phyloP scores from a whole-genome alignment of 306 rosid species.

The Ochetophila trinervis region DNA sequence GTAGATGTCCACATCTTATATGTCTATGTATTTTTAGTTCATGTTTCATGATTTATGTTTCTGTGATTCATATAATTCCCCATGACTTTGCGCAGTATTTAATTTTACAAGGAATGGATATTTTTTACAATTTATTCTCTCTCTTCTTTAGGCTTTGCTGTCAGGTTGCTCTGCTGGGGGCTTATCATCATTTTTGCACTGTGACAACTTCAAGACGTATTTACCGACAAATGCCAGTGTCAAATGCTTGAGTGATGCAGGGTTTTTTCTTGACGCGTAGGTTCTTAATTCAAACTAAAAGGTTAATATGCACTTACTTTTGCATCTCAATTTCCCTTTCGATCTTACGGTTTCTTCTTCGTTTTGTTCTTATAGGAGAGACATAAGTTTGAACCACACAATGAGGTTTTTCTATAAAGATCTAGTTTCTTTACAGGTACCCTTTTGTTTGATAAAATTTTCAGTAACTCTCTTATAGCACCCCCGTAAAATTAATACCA shows the following conservation, averaged over 20 bases:
- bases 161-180: slow-evolving; percentile 99
- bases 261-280: slow-evolving; percentile 76
- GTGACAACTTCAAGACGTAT: slow-evolving; percentile 61
- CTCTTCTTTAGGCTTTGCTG: slow-evolving; percentile 67
- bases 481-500: too few species aligned
- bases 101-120: not conserved
- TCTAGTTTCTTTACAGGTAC: slow-evolving; percentile 71
- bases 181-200: slow-evolving; percentile 79
- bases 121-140: not conserved
- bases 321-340: not conserved
- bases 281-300: slow-evolving; percentile 9
- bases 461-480: too few species aligned
- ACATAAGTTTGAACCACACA: slow-evolving; percentile 54
- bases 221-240: slow-evolving; percentile 65
- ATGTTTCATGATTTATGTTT: not conserved
- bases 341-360: not conserved
- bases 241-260: slow-evolving; percentile 94
- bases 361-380: slow-evolving; percentile 48
- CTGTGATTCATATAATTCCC: not conserved
- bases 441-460: not conserved
- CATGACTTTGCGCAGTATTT: not conserved
- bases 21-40: not conserved
- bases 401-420: slow-evolving; percentile 61
- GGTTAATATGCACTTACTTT: not conserved
- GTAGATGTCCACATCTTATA: slow-evolving; percentile 26